Conservation (phyloP, 2,329 filamentous ascomycete species). For the Aplosporella prunicola region DNA sequence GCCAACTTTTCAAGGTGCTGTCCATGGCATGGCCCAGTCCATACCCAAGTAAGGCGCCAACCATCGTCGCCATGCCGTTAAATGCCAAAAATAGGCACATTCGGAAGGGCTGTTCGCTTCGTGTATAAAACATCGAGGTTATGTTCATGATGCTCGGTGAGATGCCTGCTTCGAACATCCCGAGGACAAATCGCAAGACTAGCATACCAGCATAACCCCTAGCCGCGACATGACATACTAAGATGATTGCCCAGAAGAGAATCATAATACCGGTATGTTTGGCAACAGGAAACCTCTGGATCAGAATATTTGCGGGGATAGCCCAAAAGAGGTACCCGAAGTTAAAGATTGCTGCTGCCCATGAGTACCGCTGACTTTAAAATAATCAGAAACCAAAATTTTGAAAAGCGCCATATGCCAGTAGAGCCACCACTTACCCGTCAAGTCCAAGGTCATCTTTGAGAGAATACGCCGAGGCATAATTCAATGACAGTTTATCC, state of each 20-base stretch:
- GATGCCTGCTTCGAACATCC: constrained; percentile 29
- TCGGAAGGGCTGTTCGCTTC: constrained; percentile 33
- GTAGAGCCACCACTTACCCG: too few relatives aligned
- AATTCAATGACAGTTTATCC: constrained; percentile 34
- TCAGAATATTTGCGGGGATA: constrained; percentile 29
- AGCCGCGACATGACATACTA: constrained; percentile 33
- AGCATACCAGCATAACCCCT: constrained; percentile 30
- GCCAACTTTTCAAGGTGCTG: constrained; percentile 22
- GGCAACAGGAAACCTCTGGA: constrained; percentile 27
- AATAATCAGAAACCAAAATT: constrained; percentile 1
- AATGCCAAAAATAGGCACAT: constrained; percentile 36
- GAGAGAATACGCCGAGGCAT: constrained; percentile 30
- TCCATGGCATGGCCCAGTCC: constrained; percentile 24
- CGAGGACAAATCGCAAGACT: constrained; percentile 24
- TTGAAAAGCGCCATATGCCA: not conserved
- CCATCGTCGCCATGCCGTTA: constrained; percentile 30
- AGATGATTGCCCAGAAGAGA: constrained; percentile 36
- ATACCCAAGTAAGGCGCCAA: constrained; percentile 28
- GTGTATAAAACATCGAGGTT: constrained; percentile 29
- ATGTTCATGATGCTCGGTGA: constrained; percentile 30
- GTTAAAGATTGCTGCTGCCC: constrained; percentile 36
- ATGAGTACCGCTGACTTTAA: constrained; percentile 29
- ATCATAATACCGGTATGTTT: constrained; percentile 31
- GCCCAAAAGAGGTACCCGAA: constrained; percentile 37
- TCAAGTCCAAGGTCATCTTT: constrained; percentile 23